Percentiles rank a stretch among this genome's conserved stretches.
These are phyloP conservation scores for Kondoa subrosea DNA, from an alignment of 768 basidiomycete species.

Conservation along the genomic window DNA sequence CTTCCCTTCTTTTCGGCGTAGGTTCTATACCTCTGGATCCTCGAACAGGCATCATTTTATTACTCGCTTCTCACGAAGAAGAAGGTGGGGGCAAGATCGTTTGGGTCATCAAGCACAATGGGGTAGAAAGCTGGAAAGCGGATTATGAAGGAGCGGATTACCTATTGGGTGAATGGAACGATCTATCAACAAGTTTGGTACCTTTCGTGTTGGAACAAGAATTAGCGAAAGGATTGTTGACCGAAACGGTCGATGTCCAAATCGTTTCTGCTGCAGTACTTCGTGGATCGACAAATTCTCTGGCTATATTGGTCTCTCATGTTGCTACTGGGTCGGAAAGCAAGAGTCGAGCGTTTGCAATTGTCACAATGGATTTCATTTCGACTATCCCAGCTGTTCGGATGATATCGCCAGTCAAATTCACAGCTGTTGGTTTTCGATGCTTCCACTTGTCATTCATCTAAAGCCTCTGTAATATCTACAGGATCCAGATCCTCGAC, in stretches of 20 bases:
- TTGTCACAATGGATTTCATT: conserved; percentile 26
- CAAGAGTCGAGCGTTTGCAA: conserved; percentile 25
- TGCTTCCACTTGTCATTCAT: too few relatives aligned
- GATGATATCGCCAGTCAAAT: background rate
- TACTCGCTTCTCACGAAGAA: conserved; percentile 20
- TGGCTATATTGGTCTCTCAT: background rate
- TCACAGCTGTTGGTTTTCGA: too few relatives aligned
- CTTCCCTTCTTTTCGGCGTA: conserved; percentile 14
- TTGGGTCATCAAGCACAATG: conserved; percentile 23
- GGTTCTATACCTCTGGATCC: conserved; percentile 17
- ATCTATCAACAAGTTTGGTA: conserved; percentile 1
- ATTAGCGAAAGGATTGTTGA: conserved; percentile 1
- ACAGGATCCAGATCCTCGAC: conserved; percentile 29
- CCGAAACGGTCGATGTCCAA: background rate
- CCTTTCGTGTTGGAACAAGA: conserved; percentile 20
- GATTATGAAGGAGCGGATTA: conserved; percentile 4
- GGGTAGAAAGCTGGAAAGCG: conserved; percentile 22
- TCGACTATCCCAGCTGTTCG: background rate
- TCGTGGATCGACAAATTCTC: background rate
- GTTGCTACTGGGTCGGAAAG: background rate
- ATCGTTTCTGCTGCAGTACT: background rate
- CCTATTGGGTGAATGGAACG: conserved; percentile 19
- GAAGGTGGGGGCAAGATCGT: conserved; percentile 25
- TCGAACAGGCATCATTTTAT: conserved; percentile 22
- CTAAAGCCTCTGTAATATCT: conserved; percentile 12